phyloP scores from a whole-genome alignment of 441 rosid genomes.

The Rhodomyrtus psidioides region DNA sequence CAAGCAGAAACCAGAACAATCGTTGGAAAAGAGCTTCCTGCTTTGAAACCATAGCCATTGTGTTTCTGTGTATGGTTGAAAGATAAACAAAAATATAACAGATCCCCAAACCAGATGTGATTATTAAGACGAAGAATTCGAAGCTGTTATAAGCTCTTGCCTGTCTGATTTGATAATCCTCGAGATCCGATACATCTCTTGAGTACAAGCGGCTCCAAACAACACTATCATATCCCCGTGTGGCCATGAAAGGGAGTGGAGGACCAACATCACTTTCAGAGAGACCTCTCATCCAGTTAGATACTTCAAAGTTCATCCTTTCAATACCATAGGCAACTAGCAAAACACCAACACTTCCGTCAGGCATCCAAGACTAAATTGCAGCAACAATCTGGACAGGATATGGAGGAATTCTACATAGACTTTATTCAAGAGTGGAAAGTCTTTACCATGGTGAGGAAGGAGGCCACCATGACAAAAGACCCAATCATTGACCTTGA shows the following conservation, averaged over 20 bases:
- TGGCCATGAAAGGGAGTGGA: constrained; percentile 66
- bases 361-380: constrained; percentile 18
- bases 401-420: not conserved
- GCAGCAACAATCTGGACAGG: not conserved
- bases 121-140: not conserved
- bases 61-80: not conserved
- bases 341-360: constrained; percentile 23
- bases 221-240: constrained; percentile 75
- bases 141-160: constrained; percentile 23
- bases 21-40: not conserved
- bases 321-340: constrained; percentile 81
- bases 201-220: constrained; percentile 94
- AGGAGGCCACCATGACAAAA: constrained; percentile 97
- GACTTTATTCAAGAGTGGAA: not conserved
- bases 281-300: constrained; percentile 76
- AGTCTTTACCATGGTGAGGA: constrained; percentile 71
- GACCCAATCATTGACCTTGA: constrained; percentile 82
- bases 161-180: constrained; percentile 56
- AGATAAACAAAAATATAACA: not conserved
- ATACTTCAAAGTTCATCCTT: constrained; percentile 78
- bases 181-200: constrained; percentile 48
- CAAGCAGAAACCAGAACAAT: too few relatives aligned
- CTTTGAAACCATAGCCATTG: not conserved
- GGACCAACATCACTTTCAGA: constrained; percentile 28
- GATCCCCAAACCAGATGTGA: not conserved